Evolutionary conservation across 768 basidiomycete genomes (phyloP), one percentile per base, ranked within the genome.

Genomic region (Calocera cornea): DNA sequence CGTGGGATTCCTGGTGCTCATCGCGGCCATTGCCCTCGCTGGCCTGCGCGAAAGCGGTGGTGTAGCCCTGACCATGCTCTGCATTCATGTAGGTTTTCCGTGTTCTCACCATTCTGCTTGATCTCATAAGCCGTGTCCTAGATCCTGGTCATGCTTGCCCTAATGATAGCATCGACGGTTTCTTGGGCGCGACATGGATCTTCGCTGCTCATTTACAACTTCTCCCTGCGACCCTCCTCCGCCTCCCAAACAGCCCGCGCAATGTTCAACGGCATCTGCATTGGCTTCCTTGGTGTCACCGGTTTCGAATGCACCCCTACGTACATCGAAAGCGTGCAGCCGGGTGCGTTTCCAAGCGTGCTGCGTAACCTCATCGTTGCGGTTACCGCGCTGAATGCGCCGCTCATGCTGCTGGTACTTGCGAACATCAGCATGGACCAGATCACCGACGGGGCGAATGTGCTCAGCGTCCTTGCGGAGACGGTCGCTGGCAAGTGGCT

Each of bases 261-360:
- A 44, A 76, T 86, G 8, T 90, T 84, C 73, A 78, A 85, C 68
- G 89, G 89, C 0, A 78, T 87, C 31, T 89, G 87, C 70, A 77
- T 91, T 1, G 83, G 86, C 0, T 86, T 89, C 79, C 77, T 91
- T 1, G 87, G 87, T 0, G 78, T 89, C 38, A 89, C 89, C 0
- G 88, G 86, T 8, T 85, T 86, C 71, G 85, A 86, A 80, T 68
- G 69, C 64, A 81, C 83, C 0, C 87, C 88, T 2, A 82, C 87
- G 2, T 89, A 89, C 71, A 78, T 85, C 38, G 81, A 86, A 24
- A 80, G 81, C 66, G 85, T 89, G 70, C 83, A 82, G 67, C 79
- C 79, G 0, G 83, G 81, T 0, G 75, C 78, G 16, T 86, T 86
- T 70, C 83, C 86, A 0, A 75, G 76, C 0, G 87, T 88, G 16